Base-by-base conservation (phyloP, 345 rosid genomes). In the Noccaea bulbosa region DNA sequence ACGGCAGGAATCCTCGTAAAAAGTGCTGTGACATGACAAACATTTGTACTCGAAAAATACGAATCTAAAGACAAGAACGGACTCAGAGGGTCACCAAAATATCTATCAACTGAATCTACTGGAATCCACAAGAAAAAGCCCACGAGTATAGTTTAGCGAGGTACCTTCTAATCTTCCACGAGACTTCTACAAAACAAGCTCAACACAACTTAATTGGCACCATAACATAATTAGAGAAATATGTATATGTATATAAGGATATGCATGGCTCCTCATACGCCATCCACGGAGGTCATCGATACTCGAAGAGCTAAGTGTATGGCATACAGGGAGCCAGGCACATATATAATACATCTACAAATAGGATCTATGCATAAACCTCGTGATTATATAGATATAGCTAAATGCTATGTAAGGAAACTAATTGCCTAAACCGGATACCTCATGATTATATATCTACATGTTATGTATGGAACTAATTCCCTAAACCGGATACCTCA, bases 271-370 rank as follows among this genome's bases (percentile, higher is more conserved):
- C 97, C 97, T 87, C 97, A 91, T 91, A 91, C 96, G 97, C 97
- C 97, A 91, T 88, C 84, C 93, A 82, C 90, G 78, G 81, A 86
- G 89, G 82, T 86, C 90, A 75, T 75, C 93, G 91, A 74, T 50
- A 17, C 73, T 76, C 73, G 95, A 75, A 80, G 85, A 75, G 82
- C 84, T 82, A 75, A 75, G 82, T 85, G 79, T 81, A 88, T 91
- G 97, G 97, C 97, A 91, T 91, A 91, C 97, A 91, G 97, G 97
- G 97, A 91, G 97, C 97, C 97, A 91, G 97, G 97, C 95, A 86
- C 75, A 71, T 24, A 70, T 67, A 64, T 45, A 51, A 44, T 22
- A 65, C 69, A 65, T 20, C 33, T 49, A 49, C 61, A 43, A 57
- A 65, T 47, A 22, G 1, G 8, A 69, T 56, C 6, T 59, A 27